Conservation (phyloP, 257 asterid genomes). For the Knoxia roxburghii region DNA sequence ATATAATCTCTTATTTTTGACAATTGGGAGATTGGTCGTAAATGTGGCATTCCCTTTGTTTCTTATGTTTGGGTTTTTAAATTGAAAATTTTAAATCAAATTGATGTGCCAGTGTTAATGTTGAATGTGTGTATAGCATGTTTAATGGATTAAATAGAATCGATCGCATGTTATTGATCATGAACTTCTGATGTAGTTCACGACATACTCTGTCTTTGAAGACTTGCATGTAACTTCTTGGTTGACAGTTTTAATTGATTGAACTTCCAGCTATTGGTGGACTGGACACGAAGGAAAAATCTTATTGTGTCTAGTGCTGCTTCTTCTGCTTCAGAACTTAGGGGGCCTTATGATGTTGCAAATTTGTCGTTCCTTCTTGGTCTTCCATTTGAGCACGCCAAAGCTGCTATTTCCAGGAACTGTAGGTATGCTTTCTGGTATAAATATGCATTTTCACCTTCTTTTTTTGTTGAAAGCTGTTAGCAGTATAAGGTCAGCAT, state of each 20-base stretch:
- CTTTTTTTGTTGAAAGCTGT: neutral
- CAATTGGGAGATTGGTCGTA: no score
- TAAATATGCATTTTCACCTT: constrained; percentile 4
- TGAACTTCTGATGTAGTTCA: neutral
- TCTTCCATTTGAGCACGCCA: constrained; percentile 65
- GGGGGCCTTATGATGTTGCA: constrained; percentile 87
- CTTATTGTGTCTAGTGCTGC: constrained; percentile 73
- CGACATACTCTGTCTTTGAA: neutral
- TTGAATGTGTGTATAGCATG: neutral
- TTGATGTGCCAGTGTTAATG: neutral
- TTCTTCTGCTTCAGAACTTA: constrained; percentile 62
- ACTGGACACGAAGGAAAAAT: constrained; percentile 89
- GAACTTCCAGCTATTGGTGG: constrained; percentile 70
- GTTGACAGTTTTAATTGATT: neutral
- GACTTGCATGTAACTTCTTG: constrained; percentile 8
- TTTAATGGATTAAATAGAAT: neutral
- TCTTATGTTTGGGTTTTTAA: no score
- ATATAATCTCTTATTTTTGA: no score
- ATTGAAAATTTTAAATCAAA: neutral
- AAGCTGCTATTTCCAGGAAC: constrained; percentile 80
- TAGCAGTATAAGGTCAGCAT: neutral
- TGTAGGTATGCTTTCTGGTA: constrained; percentile 49
- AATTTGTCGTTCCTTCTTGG: constrained; percentile 69
- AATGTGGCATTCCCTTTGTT: neutral
- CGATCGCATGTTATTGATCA: neutral